Base-by-base conservation (phyloP, 2,329 filamentous ascomycete species). In the Penicillium sp. region DNA sequence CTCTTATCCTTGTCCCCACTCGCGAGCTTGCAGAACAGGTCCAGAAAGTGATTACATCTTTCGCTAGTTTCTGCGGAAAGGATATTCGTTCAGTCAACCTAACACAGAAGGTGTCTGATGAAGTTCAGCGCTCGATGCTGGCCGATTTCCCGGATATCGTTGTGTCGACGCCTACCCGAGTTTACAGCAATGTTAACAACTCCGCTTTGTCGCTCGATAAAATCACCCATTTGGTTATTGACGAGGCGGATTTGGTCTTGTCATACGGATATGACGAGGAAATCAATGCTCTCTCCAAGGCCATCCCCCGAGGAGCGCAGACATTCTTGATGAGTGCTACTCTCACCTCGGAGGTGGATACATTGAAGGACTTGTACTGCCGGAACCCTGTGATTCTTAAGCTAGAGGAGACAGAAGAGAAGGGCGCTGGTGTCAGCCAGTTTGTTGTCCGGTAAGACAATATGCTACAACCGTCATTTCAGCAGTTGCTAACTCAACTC, bases 181-280 rank as follows among this genome's bases (percentile, higher is more conserved):
- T 90, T 15, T 88, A 88, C 69, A 82, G 88, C 58, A 92, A 93
- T 69, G 82, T 96, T 68, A 90, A 89, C 69, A 86, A 81, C 50
- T 86, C 87, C 12, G 84, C 88, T 0, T 79, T 97, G 49, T 85
- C 86, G 1, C 78, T 96, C 33, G 83, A 88, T 17, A 82, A 85
- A 48, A 81, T 99, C 23, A 83, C 86, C 33, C 87, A 92, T 63
- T 78, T 97, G 17, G 90, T 97, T 0, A 86, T 99, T 53, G 94
- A 99, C 73, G 94, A 99, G 78, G 93, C 93, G 3, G 94, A 99
- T 71, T 77, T 99, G 61, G 89, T 99, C 7, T 80, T 97, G 56
- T 96, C 91, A 4, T 99, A 97, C 71, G 94, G 93, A 49, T 96
- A 97, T 72, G 89, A 93, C 57, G 90, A 96, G 59, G 94, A 97